These are phyloP conservation scores for Hymenoscyphus infarciens DNA, from an alignment of 2,329 filamentous ascomycete genomes.

Conservation along the genomic window DNA sequence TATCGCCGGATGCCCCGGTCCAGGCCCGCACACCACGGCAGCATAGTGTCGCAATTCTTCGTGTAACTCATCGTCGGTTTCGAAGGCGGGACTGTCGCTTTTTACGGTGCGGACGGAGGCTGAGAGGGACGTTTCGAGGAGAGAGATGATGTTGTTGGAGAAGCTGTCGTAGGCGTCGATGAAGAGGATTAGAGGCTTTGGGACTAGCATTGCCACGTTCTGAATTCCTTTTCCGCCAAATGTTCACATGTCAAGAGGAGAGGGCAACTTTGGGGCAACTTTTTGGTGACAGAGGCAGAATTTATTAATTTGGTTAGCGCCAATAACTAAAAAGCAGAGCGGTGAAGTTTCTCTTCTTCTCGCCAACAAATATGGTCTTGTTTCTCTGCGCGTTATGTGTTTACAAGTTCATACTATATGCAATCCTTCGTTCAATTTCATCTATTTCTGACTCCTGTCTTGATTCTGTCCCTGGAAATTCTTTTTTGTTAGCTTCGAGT, in stretches of 20 bases:
- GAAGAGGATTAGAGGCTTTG: slow-evolving; percentile 63
- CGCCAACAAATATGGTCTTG: no score
- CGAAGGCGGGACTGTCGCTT: slow-evolving; percentile 60
- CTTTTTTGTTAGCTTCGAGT: no score
- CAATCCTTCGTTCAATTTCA: no score
- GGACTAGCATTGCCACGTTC: slow-evolving; percentile 28
- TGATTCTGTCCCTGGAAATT: no score
- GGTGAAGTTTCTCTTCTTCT: no score
- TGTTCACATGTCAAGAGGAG: background rate
- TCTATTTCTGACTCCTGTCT: no score
- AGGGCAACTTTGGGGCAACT: background rate
- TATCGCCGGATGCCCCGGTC: slow-evolving; percentile 75
- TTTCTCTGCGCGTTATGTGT: no score
- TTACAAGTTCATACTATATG: no score
- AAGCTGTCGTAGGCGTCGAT: slow-evolving; percentile 97
- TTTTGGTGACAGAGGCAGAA: background rate
- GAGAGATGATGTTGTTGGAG: slow-evolving; percentile 86
- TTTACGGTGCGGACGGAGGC: slow-evolving; percentile 67
- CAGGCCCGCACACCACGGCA: slow-evolving; percentile 85
- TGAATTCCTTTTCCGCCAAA: background rate
- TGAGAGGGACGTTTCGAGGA: slow-evolving; percentile 67
- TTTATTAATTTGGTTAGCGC: no score
- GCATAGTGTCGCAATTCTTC: slow-evolving; percentile 61
- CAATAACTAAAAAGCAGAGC: no score
- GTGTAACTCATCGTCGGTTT: slow-evolving; percentile 45